These are phyloP conservation scores for Cruciata laevipes DNA, from an alignment of 257 asterid species.

Conservation along the genomic window DNA sequence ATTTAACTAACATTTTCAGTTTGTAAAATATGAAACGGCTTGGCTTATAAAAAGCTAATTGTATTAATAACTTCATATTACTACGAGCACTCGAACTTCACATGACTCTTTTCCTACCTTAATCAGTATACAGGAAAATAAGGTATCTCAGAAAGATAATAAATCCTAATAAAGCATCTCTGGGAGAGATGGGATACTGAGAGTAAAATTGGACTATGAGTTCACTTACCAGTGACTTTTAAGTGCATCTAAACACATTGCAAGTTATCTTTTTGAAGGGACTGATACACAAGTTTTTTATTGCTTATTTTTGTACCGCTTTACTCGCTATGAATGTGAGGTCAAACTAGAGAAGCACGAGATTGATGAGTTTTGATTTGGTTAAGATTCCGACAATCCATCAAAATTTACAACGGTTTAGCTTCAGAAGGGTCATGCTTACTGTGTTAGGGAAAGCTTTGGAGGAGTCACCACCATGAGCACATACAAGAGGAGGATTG, in stretches of 20 bases:
- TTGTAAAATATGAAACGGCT: neutral
- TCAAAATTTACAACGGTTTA: neutral
- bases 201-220: neutral
- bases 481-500: constrained; percentile 83
- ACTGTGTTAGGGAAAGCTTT: constrained; percentile 93
- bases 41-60: neutral
- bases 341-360: neutral
- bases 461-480: constrained; percentile 98
- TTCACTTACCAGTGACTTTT: neutral
- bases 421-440: constrained; percentile 21
- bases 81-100: neutral
- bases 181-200: neutral
- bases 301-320: neutral
- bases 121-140: neutral
- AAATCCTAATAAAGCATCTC: neutral
- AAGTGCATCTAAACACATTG: neutral
- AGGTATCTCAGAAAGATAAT: neutral
- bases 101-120: neutral
- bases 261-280: too few species aligned
- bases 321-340: neutral
- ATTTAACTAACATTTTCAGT: neutral
- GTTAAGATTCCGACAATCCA: neutral
- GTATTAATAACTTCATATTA: neutral
- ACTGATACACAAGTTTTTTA: neutral
- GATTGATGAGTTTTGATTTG: neutral